Evolutionary conservation across 805 yeast genomes (phyloP).

Genomic region (Maudiozyma turicensis): DNA sequence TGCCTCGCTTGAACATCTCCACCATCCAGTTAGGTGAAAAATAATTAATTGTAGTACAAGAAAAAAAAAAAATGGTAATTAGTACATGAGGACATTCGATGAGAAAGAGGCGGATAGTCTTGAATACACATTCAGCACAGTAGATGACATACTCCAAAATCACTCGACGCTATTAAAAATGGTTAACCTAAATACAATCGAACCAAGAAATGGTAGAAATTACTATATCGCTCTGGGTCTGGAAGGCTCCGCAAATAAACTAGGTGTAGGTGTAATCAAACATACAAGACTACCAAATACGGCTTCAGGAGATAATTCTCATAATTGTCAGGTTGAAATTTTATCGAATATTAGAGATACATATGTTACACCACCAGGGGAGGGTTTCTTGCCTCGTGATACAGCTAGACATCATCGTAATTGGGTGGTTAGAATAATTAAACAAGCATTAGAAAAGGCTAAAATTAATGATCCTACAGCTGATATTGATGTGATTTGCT

Average conservation of each 20-base stretch:
- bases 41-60: no score
- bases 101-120: no score
- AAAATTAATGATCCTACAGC: constrained; percentile 32
- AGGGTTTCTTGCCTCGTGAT: constrained; percentile 93
- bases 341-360: constrained; percentile 91
- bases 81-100: no score
- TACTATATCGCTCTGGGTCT: constrained; percentile 74
- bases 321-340: constrained; percentile 57
- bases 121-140: constrained; percentile 52
- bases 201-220: constrained; percentile 25
- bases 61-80: no score
- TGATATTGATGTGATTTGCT: constrained; percentile 74
- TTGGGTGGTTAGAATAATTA: constrained; percentile 80
- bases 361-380: constrained; percentile 94
- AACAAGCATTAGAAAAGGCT: constrained; percentile 56
- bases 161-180: constrained; percentile 4
- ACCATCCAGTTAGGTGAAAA: no score
- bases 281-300: constrained; percentile 38
- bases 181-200: constrained; percentile 24
- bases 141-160: constrained; percentile 32
- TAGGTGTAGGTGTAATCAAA: constrained; percentile 86
- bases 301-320: constrained; percentile 41
- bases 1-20: no score
- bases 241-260: constrained; percentile 95
- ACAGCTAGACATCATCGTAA: constrained; percentile 94